Conservation (phyloP, 2,329 filamentous ascomycete genomes). For the Colletotrichum nymphaeae region DNA sequence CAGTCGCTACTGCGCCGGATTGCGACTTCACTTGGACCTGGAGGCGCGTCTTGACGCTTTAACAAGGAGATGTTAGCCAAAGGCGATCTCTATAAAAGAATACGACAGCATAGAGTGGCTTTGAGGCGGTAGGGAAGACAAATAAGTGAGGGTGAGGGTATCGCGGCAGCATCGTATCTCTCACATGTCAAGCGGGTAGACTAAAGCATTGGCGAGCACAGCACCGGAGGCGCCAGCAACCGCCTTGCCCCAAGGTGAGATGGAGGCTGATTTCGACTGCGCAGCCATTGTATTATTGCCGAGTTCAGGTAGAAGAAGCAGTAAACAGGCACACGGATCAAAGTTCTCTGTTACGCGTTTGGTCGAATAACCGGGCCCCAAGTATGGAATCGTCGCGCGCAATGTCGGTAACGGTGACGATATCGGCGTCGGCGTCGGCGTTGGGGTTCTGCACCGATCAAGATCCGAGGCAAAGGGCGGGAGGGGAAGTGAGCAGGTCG, state of each 20-base stretch:
- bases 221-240: constrained; percentile 93
- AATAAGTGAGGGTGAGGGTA: neutral
- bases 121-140: constrained; percentile 3
- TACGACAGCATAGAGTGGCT: neutral
- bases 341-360: neutral
- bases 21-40: constrained; percentile 89
- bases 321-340: neutral
- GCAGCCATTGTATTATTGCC: constrained; percentile 54
- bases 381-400: constrained; percentile 10
- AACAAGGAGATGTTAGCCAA: constrained; percentile 26
- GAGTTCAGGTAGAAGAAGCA: neutral
- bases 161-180: constrained; percentile 46
- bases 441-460: constrained; percentile 20
- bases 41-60: constrained; percentile 92
- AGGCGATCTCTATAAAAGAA: constrained; percentile 8
- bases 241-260: constrained; percentile 94
- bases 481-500: neutral
- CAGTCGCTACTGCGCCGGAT: constrained; percentile 54
- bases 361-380: neutral
- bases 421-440: constrained; percentile 14
- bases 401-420: constrained; percentile 40
- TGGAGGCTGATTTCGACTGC: constrained; percentile 73
- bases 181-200: constrained; percentile 97
- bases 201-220: constrained; percentile 92
- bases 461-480: constrained; percentile 13